Base-by-base conservation (phyloP, 2,329 filamentous ascomycete species). In the Diaporthe vexans region DNA sequence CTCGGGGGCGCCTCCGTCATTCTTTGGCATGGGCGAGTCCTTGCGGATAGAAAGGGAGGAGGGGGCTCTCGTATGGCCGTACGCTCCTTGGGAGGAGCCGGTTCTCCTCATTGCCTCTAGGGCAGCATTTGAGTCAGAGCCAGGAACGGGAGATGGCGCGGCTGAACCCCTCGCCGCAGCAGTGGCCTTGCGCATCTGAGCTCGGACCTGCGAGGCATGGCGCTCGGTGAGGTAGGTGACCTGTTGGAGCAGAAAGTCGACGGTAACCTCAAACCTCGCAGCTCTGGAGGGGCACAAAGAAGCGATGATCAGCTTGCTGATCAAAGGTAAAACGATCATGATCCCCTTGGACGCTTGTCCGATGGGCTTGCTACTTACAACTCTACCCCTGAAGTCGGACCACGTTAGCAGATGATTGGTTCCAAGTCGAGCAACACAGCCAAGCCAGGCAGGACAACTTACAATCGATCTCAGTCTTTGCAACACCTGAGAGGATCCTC, bases 221-320 rank as follows among this genome's bases (percentile, higher is more conserved):
- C 94, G 90, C 81, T 98, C 95, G 80, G 97, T 98, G 8, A 98
- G 90, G 90, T 95, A 98, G 82, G 95, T 95, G 76, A 95, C 95
- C 84, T 99, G 95, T 81, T 98, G 94, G 21, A 98, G 90, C 43
- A 99, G 89, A 80, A 98, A 98, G 54, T 95, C 90, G 74, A 97
- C 91, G 35, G 94, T 93, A 26, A 98, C 96, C 76, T 95, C 90
- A 83, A 98, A 98, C 59, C 91, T 88, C 70, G 90, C 87, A 61
- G 94, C 94, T 80, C 93, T 93, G 78, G 11, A 74, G 58, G 74
- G 81, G 26, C 11, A 56, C 35, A 33, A 74, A 46, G 59, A 48
- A 6, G 37, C 33, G 73, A 21, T 59, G 63, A 29, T 63, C 13
- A 58, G 29, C 5, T 11, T 9, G 15, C 3, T n/a, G 7, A n/a